Percentiles rank a stretch among this genome's conserved stretches.
Conservation (phyloP, 139 green algal species). For the Tetradesmus obliquus region DNA sequence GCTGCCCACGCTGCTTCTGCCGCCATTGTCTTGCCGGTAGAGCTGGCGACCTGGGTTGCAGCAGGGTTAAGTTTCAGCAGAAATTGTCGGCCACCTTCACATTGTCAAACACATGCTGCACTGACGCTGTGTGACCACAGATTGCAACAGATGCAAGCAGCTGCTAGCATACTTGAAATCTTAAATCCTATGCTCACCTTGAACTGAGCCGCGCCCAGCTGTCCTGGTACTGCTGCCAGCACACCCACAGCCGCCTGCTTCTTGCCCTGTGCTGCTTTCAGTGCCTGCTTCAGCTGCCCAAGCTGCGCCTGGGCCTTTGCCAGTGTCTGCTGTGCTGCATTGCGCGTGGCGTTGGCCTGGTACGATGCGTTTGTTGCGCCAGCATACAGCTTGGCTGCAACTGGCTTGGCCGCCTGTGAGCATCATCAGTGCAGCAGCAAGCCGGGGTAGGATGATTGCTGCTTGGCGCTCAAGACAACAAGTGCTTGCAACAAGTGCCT, state of each 20-base stretch:
- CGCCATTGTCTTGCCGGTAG: not conserved
- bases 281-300: not conserved
- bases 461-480: not conserved
- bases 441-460: not conserved
- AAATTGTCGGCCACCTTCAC: not conserved
- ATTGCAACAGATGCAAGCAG: not conserved
- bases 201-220: conserved; percentile 9
- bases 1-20: conserved; percentile 23
- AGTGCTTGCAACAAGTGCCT: not conserved
- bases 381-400: conserved; percentile 28
- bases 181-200: not conserved
- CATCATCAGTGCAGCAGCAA: not conserved
- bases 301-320: not conserved
- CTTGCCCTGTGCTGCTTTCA: not conserved
- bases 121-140: no score
- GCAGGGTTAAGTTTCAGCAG: not conserved
- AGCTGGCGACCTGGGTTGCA: conserved; percentile 5
- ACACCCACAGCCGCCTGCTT: not conserved
- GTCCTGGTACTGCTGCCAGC: not conserved
- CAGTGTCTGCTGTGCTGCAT: conserved; percentile 23
- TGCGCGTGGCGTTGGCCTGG: conserved; percentile 32
- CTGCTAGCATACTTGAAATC: not conserved
- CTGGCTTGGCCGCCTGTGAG: conserved; percentile 20
- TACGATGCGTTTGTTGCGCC: conserved; percentile 30
- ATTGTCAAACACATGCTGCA: no score